Base-by-base conservation (phyloP, 768 basidiomycete genomes). In the Favolaschia claudopus region DNA sequence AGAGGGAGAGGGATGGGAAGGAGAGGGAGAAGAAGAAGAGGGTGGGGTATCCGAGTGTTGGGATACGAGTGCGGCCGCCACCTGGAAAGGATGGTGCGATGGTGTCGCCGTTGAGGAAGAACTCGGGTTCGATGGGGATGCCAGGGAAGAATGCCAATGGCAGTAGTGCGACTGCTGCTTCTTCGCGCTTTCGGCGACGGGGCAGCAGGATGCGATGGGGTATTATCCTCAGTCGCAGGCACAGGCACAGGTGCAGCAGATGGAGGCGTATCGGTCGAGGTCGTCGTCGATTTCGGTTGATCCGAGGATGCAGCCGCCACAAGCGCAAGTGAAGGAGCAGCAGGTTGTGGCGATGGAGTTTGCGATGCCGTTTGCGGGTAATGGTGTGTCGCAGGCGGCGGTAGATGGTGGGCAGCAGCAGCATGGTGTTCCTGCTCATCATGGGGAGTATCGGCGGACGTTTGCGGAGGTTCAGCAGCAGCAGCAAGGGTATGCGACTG, bases 51-150 rank as follows among this genome's bases (percentile, higher is more conserved):
- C 82, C 83, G 15, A 56, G 77, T 22, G 69, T 81, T 10, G 83
- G 84, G 33, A 74, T 83, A 39, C 83, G 85, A 15, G 71, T 81
- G 10, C 77, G 83, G 14, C 68, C n/a, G n/a, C n/a, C n/a, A n/a
- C n/a, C 76, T 27, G 75, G 73, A 39, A 78, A 78, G 58, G 71
- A 74, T 7, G 51, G 57, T 28, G 59, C 28, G 25, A 34, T 37
- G 36, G 44, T 27, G 43, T 46, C 54, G 37, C 36, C 36, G 39
- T 15, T 34, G n/a, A 12, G 55, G 20, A 20, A 31, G 37, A 17
- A 6, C 13, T 36, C 33, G 55, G 40, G 14, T 3, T 36, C 25
- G 42, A 19, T 19, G 5, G 38, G 38, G 28, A 36, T 39, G 20
- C 12, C 4, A n/a, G 24, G 33, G 9, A 38, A 27, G 27, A 7